Conservation (phyloP, 768 basidiomycete genomes). For the Hypholoma sublateritium region DNA sequence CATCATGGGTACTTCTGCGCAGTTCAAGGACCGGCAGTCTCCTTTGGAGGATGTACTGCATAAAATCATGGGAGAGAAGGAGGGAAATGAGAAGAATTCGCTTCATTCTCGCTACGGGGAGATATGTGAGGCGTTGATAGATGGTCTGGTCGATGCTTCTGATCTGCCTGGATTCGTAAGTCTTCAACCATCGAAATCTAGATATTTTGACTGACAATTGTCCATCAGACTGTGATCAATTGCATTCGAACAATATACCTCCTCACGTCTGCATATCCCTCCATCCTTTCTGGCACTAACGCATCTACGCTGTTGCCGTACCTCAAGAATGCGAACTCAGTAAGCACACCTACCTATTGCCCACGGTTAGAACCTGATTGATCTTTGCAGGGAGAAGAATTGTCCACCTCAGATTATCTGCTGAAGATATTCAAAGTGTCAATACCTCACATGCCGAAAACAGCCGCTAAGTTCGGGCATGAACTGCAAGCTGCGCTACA, state of each 20-base stretch:
- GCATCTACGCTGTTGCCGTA: slow-evolving; percentile 90
- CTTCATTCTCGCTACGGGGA: slow-evolving; percentile 73
- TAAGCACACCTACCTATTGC: slow-evolving; percentile 32
- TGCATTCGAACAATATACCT: slow-evolving; percentile 85
- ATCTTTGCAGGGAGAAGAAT: slow-evolving; percentile 68
- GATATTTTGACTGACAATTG: slow-evolving; percentile 1
- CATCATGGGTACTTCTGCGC: slow-evolving; percentile 82
- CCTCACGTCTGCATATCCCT: slow-evolving; percentile 80
- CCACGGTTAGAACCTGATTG: background rate
- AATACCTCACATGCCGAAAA: slow-evolving; percentile 88
- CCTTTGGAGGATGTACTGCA: slow-evolving; percentile 84
- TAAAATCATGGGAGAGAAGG: slow-evolving; percentile 76
- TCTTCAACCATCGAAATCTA: background rate
- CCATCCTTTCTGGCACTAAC: slow-evolving; percentile 78
- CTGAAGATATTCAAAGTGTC: slow-evolving; percentile 85
- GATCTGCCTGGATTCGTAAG: slow-evolving; percentile 76
- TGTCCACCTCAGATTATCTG: slow-evolving; percentile 80
- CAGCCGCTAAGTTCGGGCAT: slow-evolving; percentile 82
- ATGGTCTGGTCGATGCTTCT: slow-evolving; percentile 85
- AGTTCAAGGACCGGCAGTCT: slow-evolving; percentile 81
- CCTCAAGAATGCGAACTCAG: slow-evolving; percentile 78
- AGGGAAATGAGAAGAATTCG: slow-evolving; percentile 47
- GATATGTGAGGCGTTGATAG: slow-evolving; percentile 84
- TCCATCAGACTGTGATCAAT: slow-evolving; percentile 69
- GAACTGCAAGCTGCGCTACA: slow-evolving; percentile 81